Percentiles rank a stretch among this genome's conserved stretches.
phyloP scores from a whole-genome alignment of 768 basidiomycete species.

The Harrya chromipes region DNA sequence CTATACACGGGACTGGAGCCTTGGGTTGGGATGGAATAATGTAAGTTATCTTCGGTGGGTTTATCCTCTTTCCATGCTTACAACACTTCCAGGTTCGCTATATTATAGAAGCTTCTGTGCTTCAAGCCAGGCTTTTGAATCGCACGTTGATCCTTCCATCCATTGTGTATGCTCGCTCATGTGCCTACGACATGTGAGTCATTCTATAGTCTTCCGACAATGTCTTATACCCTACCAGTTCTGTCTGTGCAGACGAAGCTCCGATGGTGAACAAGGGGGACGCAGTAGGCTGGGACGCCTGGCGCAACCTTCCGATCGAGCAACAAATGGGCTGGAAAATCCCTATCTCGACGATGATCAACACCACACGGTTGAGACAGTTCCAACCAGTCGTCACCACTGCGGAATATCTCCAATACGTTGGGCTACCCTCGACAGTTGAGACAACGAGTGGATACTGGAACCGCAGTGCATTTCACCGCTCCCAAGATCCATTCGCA shows the following conservation, averaged over 20 bases:
- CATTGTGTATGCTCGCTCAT: slow-evolving; percentile 42
- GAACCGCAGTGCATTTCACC: slow-evolving; percentile 31
- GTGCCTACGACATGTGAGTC: slow-evolving; percentile 38
- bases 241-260: slow-evolving; percentile 37
- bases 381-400: slow-evolving; percentile 35
- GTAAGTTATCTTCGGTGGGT: slow-evolving; percentile 16
- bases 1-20: slow-evolving; percentile 41
- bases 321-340: slow-evolving; percentile 33
- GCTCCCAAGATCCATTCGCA: slow-evolving; percentile 11
- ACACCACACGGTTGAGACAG: slow-evolving; percentile 37
- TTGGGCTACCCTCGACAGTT: slow-evolving; percentile 25
- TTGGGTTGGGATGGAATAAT: slow-evolving; percentile 48
- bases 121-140: slow-evolving; percentile 39
- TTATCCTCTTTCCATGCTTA: slow-evolving; percentile 1
- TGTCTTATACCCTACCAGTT: slow-evolving; percentile 13
- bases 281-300: slow-evolving; percentile 37
- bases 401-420: slow-evolving; percentile 40
- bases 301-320: slow-evolving; percentile 36
- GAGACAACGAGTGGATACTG: slow-evolving; percentile 40
- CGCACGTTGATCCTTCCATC: slow-evolving; percentile 41
- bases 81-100: slow-evolving; percentile 35
- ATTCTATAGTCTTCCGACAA: neutral
- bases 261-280: slow-evolving; percentile 43
- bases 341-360: slow-evolving; percentile 36
- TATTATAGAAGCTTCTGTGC: slow-evolving; percentile 40